A percentile compares a stretch with the other conserved stretches of the same genome.
phyloP scores from a whole-genome alignment of 257 asterid genomes.

The Vinca minor region DNA sequence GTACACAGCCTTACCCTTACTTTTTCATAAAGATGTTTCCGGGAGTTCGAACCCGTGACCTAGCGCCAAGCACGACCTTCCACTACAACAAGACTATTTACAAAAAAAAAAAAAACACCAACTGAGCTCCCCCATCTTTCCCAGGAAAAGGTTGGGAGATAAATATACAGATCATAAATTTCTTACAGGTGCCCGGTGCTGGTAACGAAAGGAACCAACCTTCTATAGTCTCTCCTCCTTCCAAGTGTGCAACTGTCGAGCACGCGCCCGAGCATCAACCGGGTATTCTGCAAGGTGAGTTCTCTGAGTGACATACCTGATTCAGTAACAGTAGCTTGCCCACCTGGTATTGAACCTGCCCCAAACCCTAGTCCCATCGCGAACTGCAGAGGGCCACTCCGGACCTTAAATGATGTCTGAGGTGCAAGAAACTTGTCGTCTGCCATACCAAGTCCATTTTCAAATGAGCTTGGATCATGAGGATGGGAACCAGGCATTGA shows the following conservation, averaged over 20 bases:
- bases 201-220: constrained; percentile 86
- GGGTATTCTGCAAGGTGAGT: constrained; percentile 71
- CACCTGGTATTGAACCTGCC: constrained; percentile 26
- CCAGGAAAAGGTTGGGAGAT: constrained; percentile 18
- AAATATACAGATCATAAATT: not conserved
- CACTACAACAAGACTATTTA: too few species aligned
- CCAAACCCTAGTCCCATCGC: constrained; percentile 53
- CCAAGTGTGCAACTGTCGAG: constrained; percentile 88
- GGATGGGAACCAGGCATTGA: constrained; percentile 82
- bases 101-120: too few species aligned
- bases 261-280: constrained; percentile 84
- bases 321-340: constrained; percentile 40
- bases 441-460: constrained; percentile 54
- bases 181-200: constrained; percentile 52
- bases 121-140: too few species aligned
- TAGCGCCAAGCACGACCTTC: too few species aligned
- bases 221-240: constrained; percentile 78
- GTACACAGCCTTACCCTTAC: too few species aligned
- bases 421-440: constrained; percentile 80
- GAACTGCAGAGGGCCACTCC: constrained; percentile 92
- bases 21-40: too few species aligned
- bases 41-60: too few species aligned
- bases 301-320: constrained; percentile 58
- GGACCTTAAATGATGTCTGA: constrained; percentile 85
- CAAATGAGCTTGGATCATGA: constrained; percentile 48